A percentile compares a stretch with the other conserved stretches of the same genome.
These are phyloP conservation scores for Aspergillus puulaauensis DNA, from an alignment of 2,329 filamentous ascomycete species.

Conservation along the genomic window DNA sequence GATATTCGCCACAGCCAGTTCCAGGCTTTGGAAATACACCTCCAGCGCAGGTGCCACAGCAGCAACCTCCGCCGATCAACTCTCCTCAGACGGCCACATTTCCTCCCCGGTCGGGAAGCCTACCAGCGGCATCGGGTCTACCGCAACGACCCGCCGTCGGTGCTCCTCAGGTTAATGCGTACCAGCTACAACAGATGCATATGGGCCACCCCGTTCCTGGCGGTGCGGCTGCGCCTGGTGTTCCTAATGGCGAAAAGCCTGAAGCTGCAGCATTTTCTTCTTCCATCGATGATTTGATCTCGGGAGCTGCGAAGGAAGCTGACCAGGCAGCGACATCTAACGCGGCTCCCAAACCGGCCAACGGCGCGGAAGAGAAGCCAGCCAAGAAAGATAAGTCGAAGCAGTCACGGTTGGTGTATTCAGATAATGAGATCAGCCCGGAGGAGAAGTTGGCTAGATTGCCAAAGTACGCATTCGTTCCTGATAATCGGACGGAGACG, in stretches of 20 bases:
- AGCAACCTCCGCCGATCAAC: slow-evolving; percentile 41
- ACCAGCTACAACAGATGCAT: slow-evolving; percentile 59
- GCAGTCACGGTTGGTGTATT: slow-evolving; percentile 72
- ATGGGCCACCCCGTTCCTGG: slow-evolving; percentile 44
- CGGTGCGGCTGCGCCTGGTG: slow-evolving; percentile 19
- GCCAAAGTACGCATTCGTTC: slow-evolving; percentile 70
- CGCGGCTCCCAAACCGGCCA: slow-evolving; percentile 40
- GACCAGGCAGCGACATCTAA: slow-evolving; percentile 37
- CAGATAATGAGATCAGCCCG: slow-evolving; percentile 74
- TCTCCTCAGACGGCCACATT: slow-evolving; percentile 42
- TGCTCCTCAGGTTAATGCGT: slow-evolving; percentile 53
- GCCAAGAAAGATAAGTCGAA: slow-evolving; percentile 68
- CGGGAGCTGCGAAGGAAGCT: slow-evolving; percentile 48
- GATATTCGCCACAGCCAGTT: slow-evolving; percentile 33
- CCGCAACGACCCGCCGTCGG: slow-evolving; percentile 62
- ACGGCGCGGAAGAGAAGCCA: slow-evolving; percentile 59
- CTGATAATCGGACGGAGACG: slow-evolving; percentile 42
- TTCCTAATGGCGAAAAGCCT: slow-evolving; percentile 31
- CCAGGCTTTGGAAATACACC: slow-evolving; percentile 39
- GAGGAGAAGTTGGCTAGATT: slow-evolving; percentile 86
- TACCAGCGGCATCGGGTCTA: slow-evolving; percentile 57
- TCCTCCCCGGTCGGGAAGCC: slow-evolving; percentile 52
- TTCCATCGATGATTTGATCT: slow-evolving; percentile 54
- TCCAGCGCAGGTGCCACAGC: slow-evolving; percentile 37
- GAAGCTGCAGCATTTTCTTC: slow-evolving; percentile 32